Conservation (phyloP, 176 grass and related monocot species). For the Calamus simplicifolius region DNA sequence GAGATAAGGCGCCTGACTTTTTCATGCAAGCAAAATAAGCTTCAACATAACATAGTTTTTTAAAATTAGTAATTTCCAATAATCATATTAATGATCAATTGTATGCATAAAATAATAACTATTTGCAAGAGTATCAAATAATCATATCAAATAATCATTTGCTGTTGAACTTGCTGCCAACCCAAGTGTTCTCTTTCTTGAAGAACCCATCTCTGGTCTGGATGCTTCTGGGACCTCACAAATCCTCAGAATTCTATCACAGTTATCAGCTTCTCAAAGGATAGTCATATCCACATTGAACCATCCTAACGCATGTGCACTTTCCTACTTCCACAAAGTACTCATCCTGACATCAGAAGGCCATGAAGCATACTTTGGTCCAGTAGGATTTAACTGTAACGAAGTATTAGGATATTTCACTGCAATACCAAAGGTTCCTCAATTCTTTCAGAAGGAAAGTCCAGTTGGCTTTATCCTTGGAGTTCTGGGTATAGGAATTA, state of each 20-base stretch:
- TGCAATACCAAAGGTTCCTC: slow-evolving; percentile 8
- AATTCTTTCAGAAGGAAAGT: slow-evolving; percentile 16
- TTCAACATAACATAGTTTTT: too few species aligned
- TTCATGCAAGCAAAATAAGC: too few species aligned
- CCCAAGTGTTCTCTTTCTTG: slow-evolving; percentile 24
- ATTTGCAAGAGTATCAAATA: too few species aligned
- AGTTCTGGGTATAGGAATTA: slow-evolving; percentile 13
- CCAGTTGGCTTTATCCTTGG: slow-evolving; percentile 17
- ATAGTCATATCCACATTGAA: slow-evolving; percentile 12
- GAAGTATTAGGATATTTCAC: slow-evolving; percentile 31
- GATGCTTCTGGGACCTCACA: slow-evolving; percentile 22
- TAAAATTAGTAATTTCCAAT: too few species aligned
- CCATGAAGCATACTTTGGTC: slow-evolving; percentile 15
- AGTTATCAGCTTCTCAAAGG: not conserved
- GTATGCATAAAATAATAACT: too few species aligned
- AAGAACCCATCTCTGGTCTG: slow-evolving; percentile 21
- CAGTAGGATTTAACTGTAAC: slow-evolving; percentile 22
- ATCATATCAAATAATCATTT: too few species aligned
- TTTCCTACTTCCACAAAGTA: slow-evolving; percentile 25
- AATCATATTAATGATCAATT: too few species aligned
- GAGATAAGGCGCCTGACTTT: too few species aligned
- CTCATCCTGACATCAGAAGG: slow-evolving; percentile 24
- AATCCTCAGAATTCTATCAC: slow-evolving; percentile 10
- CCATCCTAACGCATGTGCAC: slow-evolving; percentile 15
- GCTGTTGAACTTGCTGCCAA: slow-evolving; percentile 25